Percentiles rank a stretch among this genome's conserved stretches.
Conservation (phyloP, 805 yeast species). For the Lachancea quebecensis region DNA sequence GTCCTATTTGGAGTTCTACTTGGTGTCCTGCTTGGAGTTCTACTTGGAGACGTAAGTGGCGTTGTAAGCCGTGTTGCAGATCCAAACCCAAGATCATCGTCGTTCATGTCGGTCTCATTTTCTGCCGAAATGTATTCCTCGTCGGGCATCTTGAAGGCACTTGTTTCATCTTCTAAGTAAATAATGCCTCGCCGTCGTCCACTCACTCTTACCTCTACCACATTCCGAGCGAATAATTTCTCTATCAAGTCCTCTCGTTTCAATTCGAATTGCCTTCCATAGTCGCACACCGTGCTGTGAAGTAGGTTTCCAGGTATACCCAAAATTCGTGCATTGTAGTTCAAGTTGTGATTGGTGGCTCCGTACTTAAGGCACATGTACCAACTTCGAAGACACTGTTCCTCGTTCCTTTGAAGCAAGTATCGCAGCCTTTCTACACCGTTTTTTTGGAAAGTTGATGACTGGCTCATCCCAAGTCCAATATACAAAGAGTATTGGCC, state of each 20-base stretch:
- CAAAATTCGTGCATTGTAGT: slow-evolving; percentile 13
- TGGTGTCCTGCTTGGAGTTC: background rate
- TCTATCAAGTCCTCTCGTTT: slow-evolving; percentile 16
- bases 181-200: slow-evolving; percentile 15
- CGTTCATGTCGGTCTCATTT: slow-evolving; percentile 6
- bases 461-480: slow-evolving; percentile 25
- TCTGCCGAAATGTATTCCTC: slow-evolving; percentile 8
- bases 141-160: slow-evolving; percentile 11
- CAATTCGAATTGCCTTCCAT: slow-evolving; percentile 14
- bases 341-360: slow-evolving; percentile 14
- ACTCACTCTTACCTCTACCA: slow-evolving; percentile 14
- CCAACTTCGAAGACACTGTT: slow-evolving; percentile 23
- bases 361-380: slow-evolving; percentile 23
- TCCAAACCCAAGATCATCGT: background rate
- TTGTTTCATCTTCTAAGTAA: slow-evolving; percentile 21
- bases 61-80: background rate
- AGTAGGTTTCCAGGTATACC: slow-evolving; percentile 24
- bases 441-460: slow-evolving; percentile 13
- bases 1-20: background rate
- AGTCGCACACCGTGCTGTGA: slow-evolving; percentile 11
- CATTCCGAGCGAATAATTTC: slow-evolving; percentile 17
- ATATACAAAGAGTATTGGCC: slow-evolving; percentile 17
- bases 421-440: slow-evolving; percentile 18
- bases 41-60: background rate
- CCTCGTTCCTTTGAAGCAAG: slow-evolving; percentile 11